Evolutionary conservation across 768 basidiomycete genomes (phyloP).

Genomic region (Crepidotus variabilis): DNA sequence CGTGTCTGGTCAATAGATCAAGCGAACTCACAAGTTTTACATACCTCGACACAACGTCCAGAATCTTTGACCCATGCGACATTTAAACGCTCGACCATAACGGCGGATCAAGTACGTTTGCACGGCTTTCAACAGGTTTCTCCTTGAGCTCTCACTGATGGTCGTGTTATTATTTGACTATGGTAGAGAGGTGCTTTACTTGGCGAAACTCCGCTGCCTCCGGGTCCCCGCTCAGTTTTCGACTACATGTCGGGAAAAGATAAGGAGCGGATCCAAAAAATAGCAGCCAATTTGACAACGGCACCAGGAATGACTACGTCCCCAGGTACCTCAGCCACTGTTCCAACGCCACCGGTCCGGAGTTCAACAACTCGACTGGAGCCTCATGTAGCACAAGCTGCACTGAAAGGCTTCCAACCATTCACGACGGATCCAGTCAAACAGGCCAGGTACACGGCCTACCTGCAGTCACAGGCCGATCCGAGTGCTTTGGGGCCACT

Average conservation of each 20-base stretch:
- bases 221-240: conserved; percentile 80
- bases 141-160: not conserved
- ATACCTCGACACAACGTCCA: conserved; percentile 14
- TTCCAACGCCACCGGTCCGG: conserved; percentile 16
- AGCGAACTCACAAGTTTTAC: conserved; percentile 34
- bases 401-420: conserved; percentile 86
- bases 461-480: conserved; percentile 71
- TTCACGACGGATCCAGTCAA: conserved; percentile 74
- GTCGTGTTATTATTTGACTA: not conserved
- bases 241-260: conserved; percentile 94
- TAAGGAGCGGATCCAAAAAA: conserved; percentile 73
- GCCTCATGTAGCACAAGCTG: conserved; percentile 80
- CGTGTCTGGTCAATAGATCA: conserved; percentile 63
- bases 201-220: conserved; percentile 74
- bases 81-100: conserved; percentile 50
- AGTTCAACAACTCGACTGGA: conserved; percentile 54
- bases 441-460: conserved; percentile 82
- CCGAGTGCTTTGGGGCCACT: conserved; percentile 34
- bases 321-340: conserved; percentile 19
- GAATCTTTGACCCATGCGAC: conserved; percentile 29
- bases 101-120: conserved; percentile 69
- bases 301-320: not conserved
- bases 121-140: not conserved
- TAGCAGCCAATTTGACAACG: conserved; percentile 34
- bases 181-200: conserved; percentile 75